phyloP scores from a whole-genome alignment of 2,329 filamentous ascomycete species.

The Chaetomiaceae sp. region DNA sequence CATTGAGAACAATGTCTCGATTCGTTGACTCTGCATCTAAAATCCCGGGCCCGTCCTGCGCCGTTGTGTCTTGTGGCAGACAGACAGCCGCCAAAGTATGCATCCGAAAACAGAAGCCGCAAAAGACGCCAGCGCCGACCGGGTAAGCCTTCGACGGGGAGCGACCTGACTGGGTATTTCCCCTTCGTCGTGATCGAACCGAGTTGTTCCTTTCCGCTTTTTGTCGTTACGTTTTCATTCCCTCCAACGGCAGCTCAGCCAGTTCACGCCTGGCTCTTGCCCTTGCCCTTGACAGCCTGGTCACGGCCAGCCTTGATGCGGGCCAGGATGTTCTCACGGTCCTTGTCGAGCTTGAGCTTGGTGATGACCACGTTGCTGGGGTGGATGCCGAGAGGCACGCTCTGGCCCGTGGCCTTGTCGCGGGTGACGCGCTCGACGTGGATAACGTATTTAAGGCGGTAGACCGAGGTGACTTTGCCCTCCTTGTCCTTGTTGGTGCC shows the following conservation, averaged over 20 bases:
- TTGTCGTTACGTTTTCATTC: slow-evolving; percentile 14
- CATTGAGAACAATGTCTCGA: slow-evolving; percentile 55
- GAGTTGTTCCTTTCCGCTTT: slow-evolving; percentile 10
- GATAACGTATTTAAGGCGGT: slow-evolving; percentile 96
- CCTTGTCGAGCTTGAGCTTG: slow-evolving; percentile 98
- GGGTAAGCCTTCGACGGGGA: slow-evolving; percentile 11
- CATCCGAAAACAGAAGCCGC: slow-evolving; percentile 21
- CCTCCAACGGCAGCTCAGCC: slow-evolving; percentile 5
- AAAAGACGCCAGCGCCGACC: slow-evolving; percentile 24
- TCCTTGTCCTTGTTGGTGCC: slow-evolving; percentile 95
- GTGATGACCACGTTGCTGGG: slow-evolving; percentile 97
- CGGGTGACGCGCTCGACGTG: slow-evolving; percentile 95
- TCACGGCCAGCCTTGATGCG: slow-evolving; percentile 77
- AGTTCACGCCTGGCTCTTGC: slow-evolving; percentile 39
- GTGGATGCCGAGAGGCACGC: slow-evolving; percentile 88
- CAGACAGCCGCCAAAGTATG: slow-evolving; percentile 25
- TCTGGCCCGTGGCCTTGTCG: slow-evolving; percentile 97
- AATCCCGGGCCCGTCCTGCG: slow-evolving; percentile 18
- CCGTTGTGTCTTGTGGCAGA: slow-evolving; percentile 15
- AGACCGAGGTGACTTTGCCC: slow-evolving; percentile 96
- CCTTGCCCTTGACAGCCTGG: slow-evolving; percentile 65
- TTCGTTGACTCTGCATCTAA: slow-evolving; percentile 31
- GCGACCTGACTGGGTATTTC: slow-evolving; percentile 7
- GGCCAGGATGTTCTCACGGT: slow-evolving; percentile 82
- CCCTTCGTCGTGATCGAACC: slow-evolving; percentile 15